These are phyloP conservation scores for Phytophthora constricta DNA, from an alignment of 352 stramenopile genomes.

Conservation along the genomic window DNA sequence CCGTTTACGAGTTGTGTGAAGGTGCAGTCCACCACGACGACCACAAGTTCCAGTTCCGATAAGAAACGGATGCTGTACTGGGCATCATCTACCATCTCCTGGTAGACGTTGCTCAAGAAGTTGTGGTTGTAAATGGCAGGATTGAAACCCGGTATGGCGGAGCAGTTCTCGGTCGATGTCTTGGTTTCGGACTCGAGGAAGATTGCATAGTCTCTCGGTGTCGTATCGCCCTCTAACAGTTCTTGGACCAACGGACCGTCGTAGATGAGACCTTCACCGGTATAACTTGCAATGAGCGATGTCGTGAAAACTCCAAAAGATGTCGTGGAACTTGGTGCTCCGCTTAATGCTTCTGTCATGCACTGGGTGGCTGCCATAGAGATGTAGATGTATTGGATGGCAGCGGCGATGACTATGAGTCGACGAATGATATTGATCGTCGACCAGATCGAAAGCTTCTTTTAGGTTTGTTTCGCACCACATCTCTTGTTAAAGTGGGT, in stretches of 20 bases:
- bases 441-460: conserved; percentile 5
- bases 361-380: conserved; percentile 33
- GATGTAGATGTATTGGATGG: conserved; percentile 41
- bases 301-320: conserved; percentile 15
- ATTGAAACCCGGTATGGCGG: conserved; percentile 10
- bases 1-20: conserved; percentile 28
- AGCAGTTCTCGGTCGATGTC: conserved; percentile 33
- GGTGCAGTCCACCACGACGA: conserved; percentile 51
- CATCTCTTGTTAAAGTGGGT: conserved; percentile 12
- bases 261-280: conserved; percentile 35
- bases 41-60: conserved; percentile 40
- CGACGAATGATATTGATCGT: conserved; percentile 31
- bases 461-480: conserved; percentile 15
- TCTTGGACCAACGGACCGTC: conserved; percentile 41
- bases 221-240: conserved; percentile 32
- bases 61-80: conserved; percentile 48
- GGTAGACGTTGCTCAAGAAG: conserved; percentile 40
- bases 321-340: conserved; percentile 21
- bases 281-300: conserved; percentile 34
- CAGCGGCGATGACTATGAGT: conserved; percentile 35
- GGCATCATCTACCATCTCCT: conserved; percentile 25
- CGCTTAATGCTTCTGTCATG: conserved; percentile 26
- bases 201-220: conserved; percentile 34
- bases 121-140: conserved; percentile 41
- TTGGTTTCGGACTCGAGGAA: conserved; percentile 42